Evolutionary conservation across 192 early-diverging fungal genomes (phyloP), one percentile per base, ranked within the genome.

Genomic region (Rhizophagus sp.): DNA sequence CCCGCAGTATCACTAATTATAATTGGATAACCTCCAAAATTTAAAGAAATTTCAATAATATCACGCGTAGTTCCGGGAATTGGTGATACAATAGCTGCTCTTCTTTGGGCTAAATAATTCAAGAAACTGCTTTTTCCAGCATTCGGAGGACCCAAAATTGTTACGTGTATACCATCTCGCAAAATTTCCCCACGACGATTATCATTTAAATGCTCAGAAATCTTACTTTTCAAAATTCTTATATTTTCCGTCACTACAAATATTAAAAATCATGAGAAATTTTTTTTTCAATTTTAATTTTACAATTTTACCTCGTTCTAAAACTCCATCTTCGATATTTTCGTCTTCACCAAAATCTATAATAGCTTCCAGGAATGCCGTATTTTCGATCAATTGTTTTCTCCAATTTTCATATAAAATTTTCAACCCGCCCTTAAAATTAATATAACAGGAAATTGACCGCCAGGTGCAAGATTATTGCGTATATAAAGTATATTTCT

Each of bases 281-380:
- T 8, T 41, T 41, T 41, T 8, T 75, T 17, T 27, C 49, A 49
- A 63, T 41, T 19, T 44, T 44, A 44, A 10, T 30, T 30, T n/a
- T 30, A 30, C 30, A 66, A 62, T 39, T 12, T 68, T 83, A 88
- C 89, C 89, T 76, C 83, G 80, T n/a, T 87, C 84, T 9, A 88
- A 85, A 0, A 93, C 88, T 33, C 84, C 90, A 50, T 93, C 91
- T 63, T 95, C 94, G 49, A 95, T 93, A 25, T 92, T 88, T 72
- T 95, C 94, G 66, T 95, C 93, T 78, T 94, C 94, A 63, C 91
- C 88, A 85, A 95, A 95, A 52, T 95, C 94, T 27, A 95, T 93
- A 2, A 89, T 77, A 15, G 94, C 93, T 69, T 95, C 94, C 11
- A 90, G 82, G 1, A 87, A 80, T 1, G 91, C 93, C 85, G 91